Conservation (phyloP, 805 yeast species). For the Teunomyces lycoperdinae region DNA sequence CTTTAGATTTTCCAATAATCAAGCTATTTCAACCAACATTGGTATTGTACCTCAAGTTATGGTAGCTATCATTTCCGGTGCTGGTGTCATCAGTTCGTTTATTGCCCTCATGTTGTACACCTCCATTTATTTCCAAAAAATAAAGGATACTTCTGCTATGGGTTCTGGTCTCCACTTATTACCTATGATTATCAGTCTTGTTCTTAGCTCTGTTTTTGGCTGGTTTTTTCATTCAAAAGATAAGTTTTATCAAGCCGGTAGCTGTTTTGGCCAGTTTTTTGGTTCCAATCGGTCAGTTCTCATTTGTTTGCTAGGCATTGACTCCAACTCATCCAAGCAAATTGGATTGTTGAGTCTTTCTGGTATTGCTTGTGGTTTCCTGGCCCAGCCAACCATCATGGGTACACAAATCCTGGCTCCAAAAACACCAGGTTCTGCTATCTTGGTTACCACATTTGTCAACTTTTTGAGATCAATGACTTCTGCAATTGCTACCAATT, state of each 20-base stretch:
- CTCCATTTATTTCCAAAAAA: slow-evolving; percentile 50
- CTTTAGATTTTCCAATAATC: slow-evolving; percentile 14
- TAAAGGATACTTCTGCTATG: slow-evolving; percentile 40
- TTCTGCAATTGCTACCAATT: slow-evolving; percentile 42
- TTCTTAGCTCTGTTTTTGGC: slow-evolving; percentile 29
- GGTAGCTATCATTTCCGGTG: slow-evolving; percentile 13
- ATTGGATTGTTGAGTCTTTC: slow-evolving; percentile 46
- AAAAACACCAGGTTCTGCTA: slow-evolving; percentile 47
- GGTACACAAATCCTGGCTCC: slow-evolving; percentile 51
- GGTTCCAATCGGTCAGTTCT: slow-evolving; percentile 46
- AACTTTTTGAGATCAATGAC: slow-evolving; percentile 46
- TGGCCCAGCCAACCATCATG: slow-evolving; percentile 44
- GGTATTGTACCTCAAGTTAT: slow-evolving; percentile 11
- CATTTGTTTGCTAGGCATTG: slow-evolving; percentile 36
- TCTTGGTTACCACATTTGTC: slow-evolving; percentile 46
- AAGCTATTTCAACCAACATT: slow-evolving; percentile 17
- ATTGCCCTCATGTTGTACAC: slow-evolving; percentile 24
- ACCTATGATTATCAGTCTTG: slow-evolving; percentile 42
- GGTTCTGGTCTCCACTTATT: slow-evolving; percentile 45
- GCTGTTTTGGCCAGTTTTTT: slow-evolving; percentile 32
- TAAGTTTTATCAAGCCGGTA: slow-evolving; percentile 42
- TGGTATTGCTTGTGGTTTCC: slow-evolving; percentile 49
- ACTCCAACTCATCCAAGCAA: slow-evolving; percentile 32
- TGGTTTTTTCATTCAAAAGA: slow-evolving; percentile 38
- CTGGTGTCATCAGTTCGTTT: slow-evolving; percentile 17